Evolutionary conservation across 805 yeast species (phyloP), one percentile per base, ranked within the genome.

Genomic region (Ogataea chonburiensis): DNA sequence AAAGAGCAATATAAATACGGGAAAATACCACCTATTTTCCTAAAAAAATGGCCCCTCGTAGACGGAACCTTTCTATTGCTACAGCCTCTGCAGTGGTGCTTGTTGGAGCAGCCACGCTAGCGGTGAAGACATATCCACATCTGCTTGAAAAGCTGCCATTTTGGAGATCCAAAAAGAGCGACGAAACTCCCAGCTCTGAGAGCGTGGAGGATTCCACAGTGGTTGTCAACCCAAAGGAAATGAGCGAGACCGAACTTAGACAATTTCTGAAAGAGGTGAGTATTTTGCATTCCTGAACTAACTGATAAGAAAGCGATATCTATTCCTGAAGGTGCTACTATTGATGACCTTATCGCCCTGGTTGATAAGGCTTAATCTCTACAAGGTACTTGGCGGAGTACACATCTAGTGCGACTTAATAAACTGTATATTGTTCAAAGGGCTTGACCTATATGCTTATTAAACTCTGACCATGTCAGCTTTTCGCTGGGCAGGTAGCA

Each of bases 401-500:
- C 34, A 18, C 23, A 23, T 28, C 23, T 35, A 35, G 16, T 27
- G 37, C 28, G 31, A 22, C 17, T 27, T 17, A 13, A 24, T 28
- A 29, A 17, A 17, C 23, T 35, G 39, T 35, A 35, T 35, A 29
- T 28, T 28, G 28, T 14, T 25, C 19, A 28, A 28, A 28, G 20
- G 31, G 22, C 4, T 28, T 28, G 10, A 10, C 20, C 13, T n/a
- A 31, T 23, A 11, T 34, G 37, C 13, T 21, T 27, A 7, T 27
- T 26, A 46, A 76, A 80, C n/a, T 75, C 52, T 13, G 61, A 49
- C 68, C 79, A 68, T 1, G 79, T 75, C 21, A 82, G 67, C 0
- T 64, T 63, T 27, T 80, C 81, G 49, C 79, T 75, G 6, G 66
- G 65, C 7, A 87, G 73, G 52, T 77, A 73, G 11, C 77, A 75